phyloP scores from a whole-genome alignment of 306 rosid species.

The Notholithocarpus densiflorus region DNA sequence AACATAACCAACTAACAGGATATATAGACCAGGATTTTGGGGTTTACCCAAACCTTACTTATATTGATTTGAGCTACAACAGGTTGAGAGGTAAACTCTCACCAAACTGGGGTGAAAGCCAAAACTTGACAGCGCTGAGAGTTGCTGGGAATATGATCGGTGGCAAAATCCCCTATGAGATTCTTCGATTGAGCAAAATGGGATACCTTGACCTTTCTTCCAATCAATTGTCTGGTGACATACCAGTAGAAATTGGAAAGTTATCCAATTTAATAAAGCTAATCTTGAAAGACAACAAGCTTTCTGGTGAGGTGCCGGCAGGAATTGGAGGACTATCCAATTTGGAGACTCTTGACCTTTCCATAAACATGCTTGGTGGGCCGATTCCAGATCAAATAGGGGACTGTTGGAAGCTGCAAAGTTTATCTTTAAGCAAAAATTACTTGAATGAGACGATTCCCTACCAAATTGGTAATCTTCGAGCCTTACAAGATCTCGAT shows the following conservation, averaged over 20 bases:
- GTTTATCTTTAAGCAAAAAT: constrained; percentile 17
- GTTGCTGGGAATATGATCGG: constrained; percentile 17
- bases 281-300: constrained; percentile 10
- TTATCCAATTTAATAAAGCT: constrained; percentile 7
- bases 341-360: constrained; percentile 23
- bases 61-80: constrained; percentile 52
- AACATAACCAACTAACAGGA: constrained; percentile 42
- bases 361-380: constrained; percentile 26
- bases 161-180: constrained; percentile 29
- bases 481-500: constrained; percentile 19
- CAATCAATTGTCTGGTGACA: constrained; percentile 25
- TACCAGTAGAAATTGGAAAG: constrained; percentile 25
- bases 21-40: constrained; percentile 45
- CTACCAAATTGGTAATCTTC: constrained; percentile 16
- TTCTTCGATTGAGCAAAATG: constrained; percentile 11
- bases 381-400: constrained; percentile 24
- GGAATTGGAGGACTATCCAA: constrained; percentile 21
- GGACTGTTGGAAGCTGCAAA: constrained; percentile 15
- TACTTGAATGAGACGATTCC: constrained; percentile 26
- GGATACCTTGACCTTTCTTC: constrained; percentile 25
- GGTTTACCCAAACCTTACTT: constrained; percentile 51
- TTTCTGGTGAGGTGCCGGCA: constrained; percentile 18
- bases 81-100: constrained; percentile 34
- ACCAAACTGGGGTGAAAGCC: constrained; percentile 48
- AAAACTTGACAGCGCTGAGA: constrained; percentile 14